phyloP scores from a whole-genome alignment of 202 grass and related monocot genomes.

The Musa balbisiana region DNA sequence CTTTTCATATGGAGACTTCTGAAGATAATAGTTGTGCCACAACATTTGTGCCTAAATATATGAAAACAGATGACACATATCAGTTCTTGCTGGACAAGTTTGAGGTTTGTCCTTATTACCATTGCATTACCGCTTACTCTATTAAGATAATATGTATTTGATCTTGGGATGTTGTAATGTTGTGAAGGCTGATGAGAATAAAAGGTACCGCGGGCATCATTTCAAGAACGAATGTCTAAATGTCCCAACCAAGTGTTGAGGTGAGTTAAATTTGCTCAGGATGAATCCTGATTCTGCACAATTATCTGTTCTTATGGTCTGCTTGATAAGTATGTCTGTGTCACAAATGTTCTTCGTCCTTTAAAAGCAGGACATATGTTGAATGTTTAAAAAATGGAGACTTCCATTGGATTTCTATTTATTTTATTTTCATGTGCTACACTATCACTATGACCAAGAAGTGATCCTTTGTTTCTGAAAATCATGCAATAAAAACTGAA shows the following conservation, averaged over 20 bases:
- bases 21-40: conserved; percentile 50
- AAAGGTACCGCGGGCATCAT: conserved; percentile 83
- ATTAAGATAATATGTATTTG: conserved; percentile 9
- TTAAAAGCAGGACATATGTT: background rate
- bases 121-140: background rate
- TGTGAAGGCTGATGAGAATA: conserved; percentile 75
- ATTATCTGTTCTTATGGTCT: background rate
- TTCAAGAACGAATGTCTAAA: conserved; percentile 68
- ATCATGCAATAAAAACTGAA: too few relatives aligned
- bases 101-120: conserved; percentile 42
- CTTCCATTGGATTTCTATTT: background rate
- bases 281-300: background rate
- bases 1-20: conserved; percentile 47
- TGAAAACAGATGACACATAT: conserved; percentile 52
- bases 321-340: background rate
- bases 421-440: background rate
- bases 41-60: conserved; percentile 43
- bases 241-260: conserved; percentile 74
- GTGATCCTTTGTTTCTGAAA: too few relatives aligned
- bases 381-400: background rate
- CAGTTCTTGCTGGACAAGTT: conserved; percentile 79
- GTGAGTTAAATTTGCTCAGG: conserved; percentile 13
- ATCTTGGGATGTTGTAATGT: conserved; percentile 16
- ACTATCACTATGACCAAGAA: background rate
- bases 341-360: conserved; percentile 11